Percentiles rank a stretch among this genome's conserved stretches.
phyloP scores from a whole-genome alignment of 1,284 basidiomycete species.

The Pascua guehoae region DNA sequence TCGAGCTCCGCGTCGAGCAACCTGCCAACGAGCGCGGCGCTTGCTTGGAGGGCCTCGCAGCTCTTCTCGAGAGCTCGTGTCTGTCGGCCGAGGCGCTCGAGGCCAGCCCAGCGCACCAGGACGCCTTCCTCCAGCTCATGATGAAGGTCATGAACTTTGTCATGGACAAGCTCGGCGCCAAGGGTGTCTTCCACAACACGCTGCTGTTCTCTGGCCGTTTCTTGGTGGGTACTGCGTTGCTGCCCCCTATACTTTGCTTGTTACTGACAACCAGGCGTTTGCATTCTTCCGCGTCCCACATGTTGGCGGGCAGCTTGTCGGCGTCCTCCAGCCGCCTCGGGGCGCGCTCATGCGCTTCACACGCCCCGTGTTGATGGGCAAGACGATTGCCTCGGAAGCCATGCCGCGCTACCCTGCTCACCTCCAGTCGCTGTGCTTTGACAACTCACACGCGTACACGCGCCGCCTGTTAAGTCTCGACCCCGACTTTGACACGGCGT shows the following conservation, averaged over 20 bases:
- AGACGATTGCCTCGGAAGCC: constrained; percentile 20
- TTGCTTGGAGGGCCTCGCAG: constrained; percentile 52
- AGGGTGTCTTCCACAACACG: constrained; percentile 56
- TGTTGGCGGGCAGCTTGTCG: constrained; percentile 52
- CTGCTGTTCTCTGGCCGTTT: constrained; percentile 53
- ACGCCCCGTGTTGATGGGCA: constrained; percentile 27
- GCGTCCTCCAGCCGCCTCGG: constrained; percentile 51
- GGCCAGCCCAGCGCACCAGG: constrained; percentile 33
- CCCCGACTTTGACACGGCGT: constrained; percentile 32
- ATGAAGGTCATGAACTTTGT: constrained; percentile 51
- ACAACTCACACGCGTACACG: constrained; percentile 45
- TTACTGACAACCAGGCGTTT: constrained; percentile 38
- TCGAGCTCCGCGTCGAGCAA: constrained; percentile 47
- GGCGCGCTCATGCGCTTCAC: constrained; percentile 50
- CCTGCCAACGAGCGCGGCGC: constrained; percentile 52
- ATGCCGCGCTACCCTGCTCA: constrained; percentile 40
- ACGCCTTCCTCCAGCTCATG: constrained; percentile 47
- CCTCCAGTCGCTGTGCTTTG: constrained; percentile 41
- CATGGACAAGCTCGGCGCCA: constrained; percentile 54
- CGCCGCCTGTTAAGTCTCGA: constrained; percentile 34
- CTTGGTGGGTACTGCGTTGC: constrained; percentile 34
- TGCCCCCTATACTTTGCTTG: not conserved
- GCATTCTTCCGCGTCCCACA: constrained; percentile 55
- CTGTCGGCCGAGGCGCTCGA: constrained; percentile 45
- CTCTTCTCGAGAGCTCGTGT: constrained; percentile 50